Evolutionary conservation across 768 basidiomycete species (phyloP).

Genomic region (Agaricus sinodeliciosus): DNA sequence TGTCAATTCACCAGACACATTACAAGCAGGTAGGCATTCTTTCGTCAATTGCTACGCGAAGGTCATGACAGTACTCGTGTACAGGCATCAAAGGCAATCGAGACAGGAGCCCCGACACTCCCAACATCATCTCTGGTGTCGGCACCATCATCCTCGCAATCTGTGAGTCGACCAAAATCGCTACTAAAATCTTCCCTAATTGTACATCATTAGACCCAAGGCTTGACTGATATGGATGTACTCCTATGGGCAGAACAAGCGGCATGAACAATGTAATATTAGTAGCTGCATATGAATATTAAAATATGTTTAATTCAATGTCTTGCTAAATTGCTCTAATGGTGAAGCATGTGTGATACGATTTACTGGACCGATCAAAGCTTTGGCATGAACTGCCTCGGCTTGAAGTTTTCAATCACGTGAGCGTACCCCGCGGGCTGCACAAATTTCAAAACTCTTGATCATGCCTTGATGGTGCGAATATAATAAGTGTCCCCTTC

Average conservation of each 20-base stretch:
- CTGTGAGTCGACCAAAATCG: not conserved
- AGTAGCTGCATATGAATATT: too few species aligned
- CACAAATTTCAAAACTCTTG: constrained; percentile 23
- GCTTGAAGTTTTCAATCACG: not conserved
- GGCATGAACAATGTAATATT: constrained; percentile 6
- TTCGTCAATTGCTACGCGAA: not conserved
- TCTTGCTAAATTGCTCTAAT: too few species aligned
- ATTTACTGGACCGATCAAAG: too few species aligned
- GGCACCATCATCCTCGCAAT: not conserved
- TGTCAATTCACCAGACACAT: not conserved
- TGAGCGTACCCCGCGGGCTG: constrained; percentile 19
- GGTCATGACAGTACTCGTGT: not conserved
- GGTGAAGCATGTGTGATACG: too few species aligned
- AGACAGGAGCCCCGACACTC: not conserved
- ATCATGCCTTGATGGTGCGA: not conserved
- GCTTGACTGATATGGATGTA: not conserved
- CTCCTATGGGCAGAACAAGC: constrained; percentile 22
- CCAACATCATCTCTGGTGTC: not conserved
- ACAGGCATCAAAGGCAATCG: not conserved
- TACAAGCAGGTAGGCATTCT: not conserved
- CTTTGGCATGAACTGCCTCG: too few species aligned
- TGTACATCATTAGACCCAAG: constrained; percentile 17
- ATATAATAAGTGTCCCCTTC: constrained; percentile 55
- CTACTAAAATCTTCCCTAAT: not conserved
- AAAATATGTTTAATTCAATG: too few species aligned